Evolutionary conservation across 768 basidiomycete genomes (phyloP), one percentile per base, ranked within the genome.

Genomic region (Lactarius hengduanensis): DNA sequence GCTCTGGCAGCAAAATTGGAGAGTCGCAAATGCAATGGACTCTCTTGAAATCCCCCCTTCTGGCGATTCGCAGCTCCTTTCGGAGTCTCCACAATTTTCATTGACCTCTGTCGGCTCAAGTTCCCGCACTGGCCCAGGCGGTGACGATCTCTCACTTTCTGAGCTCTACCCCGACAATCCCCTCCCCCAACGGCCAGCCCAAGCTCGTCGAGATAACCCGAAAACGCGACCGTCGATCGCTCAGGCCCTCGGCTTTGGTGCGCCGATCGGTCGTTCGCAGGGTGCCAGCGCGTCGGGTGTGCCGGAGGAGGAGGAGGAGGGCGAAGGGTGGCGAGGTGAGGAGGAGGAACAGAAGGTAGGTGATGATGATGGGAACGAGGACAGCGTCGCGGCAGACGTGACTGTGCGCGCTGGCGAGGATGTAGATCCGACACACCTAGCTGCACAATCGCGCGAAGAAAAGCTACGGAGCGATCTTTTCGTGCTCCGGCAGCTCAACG

Each of bases 391-490:
- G 10, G 32, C 71, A 15, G 74, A 76, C 54, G 70, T 68, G 61
- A 74, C 74, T 11, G 71, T 75, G 67, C 40, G 57, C 67, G 28
- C 68, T 69, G 71, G 67, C 70, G 69, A 72, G 73, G 28, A 70
- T 57, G 54, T 58, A 9, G 40, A 62, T 13, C 36, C 57, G 60
- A 58, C 59, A 36, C 74, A 71, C 18, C 65, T 73, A 2, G 74
- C 73, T 3, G 74, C 76, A 43, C 79, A 76, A 67, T 71, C 78
- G 58, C 80, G 86, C 55, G 89, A 92, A 72, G 91, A 92, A 64
- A 90, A 87, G 73, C 77, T 93, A 40, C 87, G 87, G 69, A 85
- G 83, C 71, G 91, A 93, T 75, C 73, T 91, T 15, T 86, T 89
- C 73, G 81, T 90, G 65, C 78, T 93, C 70, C 86, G 80, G 74